phyloP scores from a whole-genome alignment of 306 rosid genomes.

The Malus fusca region DNA sequence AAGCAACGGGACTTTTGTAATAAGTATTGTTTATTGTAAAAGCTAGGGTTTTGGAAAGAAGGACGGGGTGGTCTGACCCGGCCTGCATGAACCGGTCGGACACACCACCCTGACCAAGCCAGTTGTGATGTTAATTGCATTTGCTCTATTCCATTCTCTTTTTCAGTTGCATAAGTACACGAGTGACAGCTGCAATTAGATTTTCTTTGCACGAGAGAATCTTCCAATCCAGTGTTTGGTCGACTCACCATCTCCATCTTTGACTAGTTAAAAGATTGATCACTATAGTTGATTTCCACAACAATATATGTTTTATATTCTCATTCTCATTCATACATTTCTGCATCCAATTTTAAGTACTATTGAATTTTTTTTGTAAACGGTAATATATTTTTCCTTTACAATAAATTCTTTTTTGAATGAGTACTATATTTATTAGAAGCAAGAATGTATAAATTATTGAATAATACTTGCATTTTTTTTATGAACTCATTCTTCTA shows the following conservation, averaged over 20 bases:
- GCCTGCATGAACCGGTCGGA: constrained; percentile 76
- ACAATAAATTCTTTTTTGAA: too few relatives aligned
- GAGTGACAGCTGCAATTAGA: constrained; percentile 36
- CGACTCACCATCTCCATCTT: background rate
- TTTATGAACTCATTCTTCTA: too few relatives aligned
- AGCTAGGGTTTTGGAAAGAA: constrained; percentile 13
- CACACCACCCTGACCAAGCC: constrained; percentile 61
- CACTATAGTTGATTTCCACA: too few relatives aligned
- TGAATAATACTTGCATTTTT: too few relatives aligned
- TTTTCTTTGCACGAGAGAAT: constrained; percentile 45
- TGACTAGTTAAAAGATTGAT: background rate
- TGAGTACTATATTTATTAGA: too few relatives aligned
- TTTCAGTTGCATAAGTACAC: constrained; percentile 23
- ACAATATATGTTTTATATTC: too few relatives aligned
- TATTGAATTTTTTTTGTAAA: too few relatives aligned
- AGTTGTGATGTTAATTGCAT: constrained; percentile 53
- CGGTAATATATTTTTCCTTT: too few relatives aligned
- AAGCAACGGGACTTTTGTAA: background rate
- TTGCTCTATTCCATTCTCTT: constrained; percentile 18
- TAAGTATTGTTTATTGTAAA: background rate
- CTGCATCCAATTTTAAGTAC: too few relatives aligned
- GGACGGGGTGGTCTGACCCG: constrained; percentile 40
- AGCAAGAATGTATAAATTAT: too few relatives aligned
- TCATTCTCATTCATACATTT: too few relatives aligned
- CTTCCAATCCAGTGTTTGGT: constrained; percentile 22